phyloP scores from a whole-genome alignment of 305 asterid species.

The Fraxinus baroniana region DNA sequence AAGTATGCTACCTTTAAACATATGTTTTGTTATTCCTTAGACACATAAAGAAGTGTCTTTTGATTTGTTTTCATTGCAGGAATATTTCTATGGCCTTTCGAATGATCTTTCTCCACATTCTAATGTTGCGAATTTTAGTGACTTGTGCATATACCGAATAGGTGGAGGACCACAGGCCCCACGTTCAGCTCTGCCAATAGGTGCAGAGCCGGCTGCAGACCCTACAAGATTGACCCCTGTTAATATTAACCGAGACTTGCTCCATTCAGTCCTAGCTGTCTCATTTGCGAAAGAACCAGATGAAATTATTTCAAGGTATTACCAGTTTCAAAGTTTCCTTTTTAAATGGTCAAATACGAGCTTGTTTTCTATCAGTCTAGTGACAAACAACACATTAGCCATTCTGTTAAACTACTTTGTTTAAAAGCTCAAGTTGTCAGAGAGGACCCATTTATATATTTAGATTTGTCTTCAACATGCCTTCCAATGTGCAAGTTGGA shows the following conservation, averaged over 20 bases:
- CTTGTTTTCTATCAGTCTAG: not conserved
- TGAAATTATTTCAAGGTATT: conserved; percentile 82
- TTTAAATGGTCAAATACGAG: conserved; percentile 1
- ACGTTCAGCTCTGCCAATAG: conserved; percentile 95
- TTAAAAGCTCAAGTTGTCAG: not conserved
- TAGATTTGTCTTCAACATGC: not conserved
- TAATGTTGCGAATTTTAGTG: conserved; percentile 65
- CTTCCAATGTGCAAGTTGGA: not conserved
- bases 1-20: not conserved
- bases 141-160: conserved; percentile 65
- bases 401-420: not conserved
- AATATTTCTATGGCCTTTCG: conserved; percentile 84
- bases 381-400: not conserved
- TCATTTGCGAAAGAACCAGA: conserved; percentile 91
- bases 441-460: not conserved
- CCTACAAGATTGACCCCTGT: conserved; percentile 78
- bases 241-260: conserved; percentile 63
- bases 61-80: conserved; percentile 45
- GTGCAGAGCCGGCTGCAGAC: conserved; percentile 93
- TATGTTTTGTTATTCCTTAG: conserved; percentile 7
- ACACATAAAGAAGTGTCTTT: not conserved
- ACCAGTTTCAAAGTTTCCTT: conserved; percentile 3
- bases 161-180: conserved; percentile 99
- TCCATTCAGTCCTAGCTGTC: conserved; percentile 85
- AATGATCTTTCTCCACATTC: conserved; percentile 98